phyloP scores from a whole-genome alignment of 495 filamentous ascomycete genomes.

The Glutinoglossum americanum region DNA sequence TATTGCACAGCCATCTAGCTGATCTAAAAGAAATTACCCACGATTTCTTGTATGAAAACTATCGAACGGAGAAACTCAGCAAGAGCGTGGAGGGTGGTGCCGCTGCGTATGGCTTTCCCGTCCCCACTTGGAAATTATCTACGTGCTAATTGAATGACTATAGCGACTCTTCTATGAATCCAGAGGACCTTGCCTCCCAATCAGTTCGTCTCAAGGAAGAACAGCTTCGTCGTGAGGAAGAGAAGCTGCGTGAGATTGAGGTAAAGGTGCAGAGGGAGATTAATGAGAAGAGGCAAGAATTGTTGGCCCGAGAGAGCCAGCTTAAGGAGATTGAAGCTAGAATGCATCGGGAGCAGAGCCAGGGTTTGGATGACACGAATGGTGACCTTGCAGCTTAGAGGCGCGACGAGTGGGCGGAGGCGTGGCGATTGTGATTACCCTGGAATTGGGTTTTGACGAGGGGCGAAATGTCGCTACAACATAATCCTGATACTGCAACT shows the following conservation, averaged over 20 bases:
- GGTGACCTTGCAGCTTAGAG: conserved; percentile 16
- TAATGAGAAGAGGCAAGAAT: conserved; percentile 97
- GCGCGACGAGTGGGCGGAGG: not conserved
- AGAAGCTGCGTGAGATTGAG: conserved; percentile 98
- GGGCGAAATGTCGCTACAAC: not conserved
- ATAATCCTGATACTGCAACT: not conserved
- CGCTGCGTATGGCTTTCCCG: conserved; percentile 44
- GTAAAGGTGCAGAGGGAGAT: conserved; percentile 98
- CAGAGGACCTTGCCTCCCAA: conserved; percentile 87
- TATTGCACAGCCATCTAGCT: conserved; percentile 90
- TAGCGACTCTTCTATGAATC: conserved; percentile 71
- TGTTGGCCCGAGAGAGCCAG: conserved; percentile 93
- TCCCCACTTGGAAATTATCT: not conserved
- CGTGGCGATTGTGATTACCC: not conserved
- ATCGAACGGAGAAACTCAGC: conserved; percentile 98
- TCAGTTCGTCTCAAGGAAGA: conserved; percentile 98
- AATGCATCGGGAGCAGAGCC: conserved; percentile 48
- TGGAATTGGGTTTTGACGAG: not conserved
- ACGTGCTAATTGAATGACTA: conserved; percentile 16
- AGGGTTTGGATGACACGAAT: conserved; percentile 23
- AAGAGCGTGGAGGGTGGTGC: conserved; percentile 92
- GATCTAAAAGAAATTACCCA: conserved; percentile 99
- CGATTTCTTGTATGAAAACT: conserved; percentile 99
- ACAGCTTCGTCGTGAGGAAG: conserved; percentile 93
- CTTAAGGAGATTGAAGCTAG: conserved; percentile 81